Base-by-base conservation (phyloP, 1,284 basidiomycete genomes). In the Athelia psychrophila region DNA sequence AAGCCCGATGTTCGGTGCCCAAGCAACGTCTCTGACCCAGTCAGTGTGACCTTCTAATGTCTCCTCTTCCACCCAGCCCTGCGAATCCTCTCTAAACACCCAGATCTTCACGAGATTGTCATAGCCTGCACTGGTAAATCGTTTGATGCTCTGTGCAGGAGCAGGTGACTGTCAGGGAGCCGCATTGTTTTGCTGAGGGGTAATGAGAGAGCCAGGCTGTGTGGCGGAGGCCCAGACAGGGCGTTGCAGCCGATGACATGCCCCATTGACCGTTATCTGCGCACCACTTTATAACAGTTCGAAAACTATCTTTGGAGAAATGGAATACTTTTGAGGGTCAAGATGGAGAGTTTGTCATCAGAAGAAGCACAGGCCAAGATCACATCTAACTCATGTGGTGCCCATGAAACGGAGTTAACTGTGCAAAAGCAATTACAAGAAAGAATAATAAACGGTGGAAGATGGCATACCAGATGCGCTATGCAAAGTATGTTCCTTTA, bases 391-490 rank as follows among this genome's bases (percentile, higher is more conserved):
- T 98, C 96, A 62, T 97, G 94, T 1, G 97, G 95, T 27, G 96
- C 95, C 96, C 97, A 99, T 0, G 94, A 93, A 36, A 99, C 91
- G 1, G 95, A 95, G 72, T 99, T 99, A 53, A 98, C 96, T 93
- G 56, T 9, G 18, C 5, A 1, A 15, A 35, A 47, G n/a, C 16
- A 24, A 12, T 44, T 15, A 23, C 19, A 3, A 36, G 52, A 15
- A 52, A 30, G 20, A 5, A 25, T 25, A 44, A 45, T 46, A 30
- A 27, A 36, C 47, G 19, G 25, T 18, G 6, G 23, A 12, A 23
- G 10, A 45, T 32, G 67, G 27, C 27, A 57, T 60, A 94, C 93
- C 94, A 56, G 93, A 96, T 1, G 95, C 95, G 47, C 87, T 91
- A 70, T 99, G 96, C 48, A 98, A 74, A 2, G 88, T 88, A 68